These are phyloP conservation scores for Dipteronia dyeriana DNA, from an alignment of 345 rosid genomes.

Conservation along the genomic window DNA sequence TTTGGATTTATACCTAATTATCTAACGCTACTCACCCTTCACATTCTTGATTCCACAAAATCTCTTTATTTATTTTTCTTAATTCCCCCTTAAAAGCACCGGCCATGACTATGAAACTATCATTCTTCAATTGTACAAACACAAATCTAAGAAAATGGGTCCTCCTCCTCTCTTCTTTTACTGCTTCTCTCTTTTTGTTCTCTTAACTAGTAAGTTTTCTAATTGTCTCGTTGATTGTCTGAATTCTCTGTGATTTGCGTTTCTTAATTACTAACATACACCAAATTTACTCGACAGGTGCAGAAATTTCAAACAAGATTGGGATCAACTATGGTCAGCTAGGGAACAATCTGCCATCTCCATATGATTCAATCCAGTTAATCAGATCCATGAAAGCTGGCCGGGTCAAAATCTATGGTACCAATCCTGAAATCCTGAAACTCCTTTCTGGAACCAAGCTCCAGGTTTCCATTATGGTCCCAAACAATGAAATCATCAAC, in stretches of 20 bases:
- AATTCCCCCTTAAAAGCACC: background rate
- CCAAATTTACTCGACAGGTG: conserved; percentile 31
- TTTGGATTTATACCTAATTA: background rate
- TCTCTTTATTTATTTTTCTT: background rate
- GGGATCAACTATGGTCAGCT: conserved; percentile 55
- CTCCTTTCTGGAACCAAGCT: conserved; percentile 53
- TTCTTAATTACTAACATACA: background rate
- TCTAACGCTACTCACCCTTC: background rate
- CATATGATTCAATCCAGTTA: conserved; percentile 46
- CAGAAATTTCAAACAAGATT: conserved; percentile 31
- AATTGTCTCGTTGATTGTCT: too few relatives aligned
- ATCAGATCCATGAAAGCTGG: conserved; percentile 51
- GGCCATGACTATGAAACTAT: background rate
- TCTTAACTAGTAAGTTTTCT: conserved; percentile 22
- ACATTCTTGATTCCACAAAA: background rate
- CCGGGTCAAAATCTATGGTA: conserved; percentile 60
- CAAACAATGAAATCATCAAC: conserved; percentile 50
- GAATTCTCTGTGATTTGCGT: too few relatives aligned
- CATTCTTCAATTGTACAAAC: background rate
- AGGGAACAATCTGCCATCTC: conserved; percentile 62
- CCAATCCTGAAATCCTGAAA: conserved; percentile 52
- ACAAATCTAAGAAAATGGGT: background rate
- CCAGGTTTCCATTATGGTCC: conserved; percentile 66
- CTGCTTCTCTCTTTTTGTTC: conserved; percentile 18
- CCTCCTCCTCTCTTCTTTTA: conserved; percentile 21